Evolutionary conservation across 164 flowering plant species (phyloP).

Genomic region (Protea cynaroides): DNA sequence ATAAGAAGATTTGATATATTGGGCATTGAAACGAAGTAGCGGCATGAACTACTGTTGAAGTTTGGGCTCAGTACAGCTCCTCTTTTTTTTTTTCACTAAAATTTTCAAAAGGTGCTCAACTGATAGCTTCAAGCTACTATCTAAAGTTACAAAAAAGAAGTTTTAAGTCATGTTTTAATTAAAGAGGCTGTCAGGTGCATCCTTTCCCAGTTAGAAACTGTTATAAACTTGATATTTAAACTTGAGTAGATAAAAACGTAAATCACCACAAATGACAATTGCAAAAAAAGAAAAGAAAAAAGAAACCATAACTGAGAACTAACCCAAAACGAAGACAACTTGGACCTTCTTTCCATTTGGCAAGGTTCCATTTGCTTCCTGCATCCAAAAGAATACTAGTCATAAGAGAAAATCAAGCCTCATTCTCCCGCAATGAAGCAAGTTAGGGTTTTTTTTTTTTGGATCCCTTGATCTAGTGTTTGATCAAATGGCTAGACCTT

Average conservation of each 20-base stretch:
- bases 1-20: background rate
- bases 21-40: too few relatives aligned
- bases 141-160: too few relatives aligned
- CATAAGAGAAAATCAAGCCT: background rate
- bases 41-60: too few relatives aligned
- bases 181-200: background rate
- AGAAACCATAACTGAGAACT: slow-evolving; percentile 20
- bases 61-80: too few relatives aligned
- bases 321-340: slow-evolving; percentile 79
- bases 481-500: too few relatives aligned
- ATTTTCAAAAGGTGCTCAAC: background rate
- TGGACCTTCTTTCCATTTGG: slow-evolving; percentile 45
- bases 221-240: background rate
- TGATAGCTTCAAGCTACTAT: too few relatives aligned
- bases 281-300: background rate
- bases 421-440: background rate
- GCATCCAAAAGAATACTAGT: slow-evolving; percentile 9
- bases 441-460: too few relatives aligned
- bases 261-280: slow-evolving; percentile 1
- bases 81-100: too few relatives aligned
- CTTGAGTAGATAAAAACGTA: background rate
- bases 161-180: too few relatives aligned
- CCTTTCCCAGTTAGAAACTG: background rate
- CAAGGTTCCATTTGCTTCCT: slow-evolving; percentile 41
- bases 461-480: too few relatives aligned